phyloP scores from a whole-genome alignment of 331 rosid genomes.

The Quercus tomentella region DNA sequence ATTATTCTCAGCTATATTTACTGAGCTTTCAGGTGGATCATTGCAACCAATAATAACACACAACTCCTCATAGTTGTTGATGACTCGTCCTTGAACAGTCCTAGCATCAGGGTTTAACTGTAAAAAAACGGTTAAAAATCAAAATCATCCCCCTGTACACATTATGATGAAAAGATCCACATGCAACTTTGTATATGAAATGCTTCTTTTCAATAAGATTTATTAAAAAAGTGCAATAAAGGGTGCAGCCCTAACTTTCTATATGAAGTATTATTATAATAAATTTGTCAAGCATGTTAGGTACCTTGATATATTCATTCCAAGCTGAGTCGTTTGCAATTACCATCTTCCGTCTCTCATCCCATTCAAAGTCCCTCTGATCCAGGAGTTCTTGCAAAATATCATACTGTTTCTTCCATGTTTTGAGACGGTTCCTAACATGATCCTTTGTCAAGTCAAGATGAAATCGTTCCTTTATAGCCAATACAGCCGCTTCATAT shows the following conservation, averaged over 20 bases:
- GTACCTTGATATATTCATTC: constrained; percentile 52
- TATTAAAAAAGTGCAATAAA: no score
- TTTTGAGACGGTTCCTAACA: constrained; percentile 43
- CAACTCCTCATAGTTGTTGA: constrained; percentile 42
- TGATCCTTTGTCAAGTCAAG: constrained; percentile 45
- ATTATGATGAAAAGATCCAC: constrained; percentile 3
- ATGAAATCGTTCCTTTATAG: constrained; percentile 37
- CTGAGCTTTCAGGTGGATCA: constrained; percentile 36
- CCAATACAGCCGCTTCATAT: constrained; percentile 41
- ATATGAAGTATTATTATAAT: neutral
- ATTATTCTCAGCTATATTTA: constrained; percentile 18
- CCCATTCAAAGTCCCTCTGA: constrained; percentile 50
- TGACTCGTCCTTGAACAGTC: constrained; percentile 40
- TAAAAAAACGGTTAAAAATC: constrained; percentile 1
- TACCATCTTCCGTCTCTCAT: constrained; percentile 41
- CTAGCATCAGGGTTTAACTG: constrained; percentile 54
- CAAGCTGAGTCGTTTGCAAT: constrained; percentile 42
- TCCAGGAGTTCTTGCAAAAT: constrained; percentile 31
- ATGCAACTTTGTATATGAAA: neutral
- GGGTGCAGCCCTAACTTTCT: neutral
- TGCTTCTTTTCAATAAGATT: no score
- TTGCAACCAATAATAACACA: constrained; percentile 37
- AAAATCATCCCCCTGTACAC: neutral
- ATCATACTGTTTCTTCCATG: constrained; percentile 46
- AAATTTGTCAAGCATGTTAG: constrained; percentile 1